Base-by-base conservation (phyloP, 345 rosid species). In the Salix purpurea region DNA sequence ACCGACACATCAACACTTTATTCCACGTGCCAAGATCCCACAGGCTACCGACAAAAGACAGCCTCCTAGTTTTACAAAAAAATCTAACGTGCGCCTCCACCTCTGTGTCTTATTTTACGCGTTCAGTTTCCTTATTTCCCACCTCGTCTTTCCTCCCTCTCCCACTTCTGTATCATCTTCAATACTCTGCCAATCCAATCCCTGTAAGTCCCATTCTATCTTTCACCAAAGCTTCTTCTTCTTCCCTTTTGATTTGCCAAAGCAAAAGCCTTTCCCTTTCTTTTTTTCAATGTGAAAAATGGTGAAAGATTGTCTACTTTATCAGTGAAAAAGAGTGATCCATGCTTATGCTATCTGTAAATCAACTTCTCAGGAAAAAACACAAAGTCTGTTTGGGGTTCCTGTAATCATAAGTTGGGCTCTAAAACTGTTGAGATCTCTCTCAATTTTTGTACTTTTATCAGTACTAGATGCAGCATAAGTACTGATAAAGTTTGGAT, bases 31-130 rank as follows among this genome's bases (percentile, higher is more conserved):
- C 87, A 37, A 26, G 39, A 78, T 75, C 78, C 54, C 76, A 83
- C 48, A 86, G 89, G 92, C 78, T 80, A 86, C 92, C 92, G 90
- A 90, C 94, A 88, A 74, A 64, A 26, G 75, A 76, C 77, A 79
- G 80, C 77, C 79, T 87, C 61, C 8, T 21, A 50, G 32, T n/a
- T 50, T 54, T 10, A 6, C 19, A 52, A 8, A 9, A 40, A 40
- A 52, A 52, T 52, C 58, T 5, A 52, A 18, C 60, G 60, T 52
- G 60, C 60, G 60, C 23, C 60, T 52, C 60, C 60, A 19, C 23
- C 23, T 7, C 23, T 52, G 0, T 52, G 23, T 19, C 60, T 52
- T 52, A 52, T 52, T 52, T 19, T 52, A 19, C 8, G n/a, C 60
- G 60, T 52, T 52, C n/a, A 16, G 58, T 52, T 52, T 52, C 36